Conservation (phyloP, 306 rosid species). For the Citrullus mucosospermus region DNA sequence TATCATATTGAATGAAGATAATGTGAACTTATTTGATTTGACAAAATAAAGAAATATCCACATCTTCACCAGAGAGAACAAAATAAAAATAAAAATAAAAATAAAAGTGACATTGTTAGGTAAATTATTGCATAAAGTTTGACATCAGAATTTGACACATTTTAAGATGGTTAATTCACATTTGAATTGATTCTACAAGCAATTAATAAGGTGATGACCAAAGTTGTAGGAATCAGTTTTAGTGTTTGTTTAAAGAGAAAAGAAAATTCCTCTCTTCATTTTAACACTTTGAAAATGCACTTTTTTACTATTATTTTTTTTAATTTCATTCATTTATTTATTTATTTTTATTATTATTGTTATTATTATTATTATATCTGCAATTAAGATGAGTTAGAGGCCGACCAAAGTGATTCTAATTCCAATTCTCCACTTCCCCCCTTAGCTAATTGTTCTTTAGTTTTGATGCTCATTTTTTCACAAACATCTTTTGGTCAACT, state of each 20-base stretch:
- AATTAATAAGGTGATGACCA: background rate
- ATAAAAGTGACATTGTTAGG: background rate
- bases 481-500: slow-evolving; percentile 11
- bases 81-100: too few species aligned
- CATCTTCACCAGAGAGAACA: background rate
- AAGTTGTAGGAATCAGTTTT: background rate
- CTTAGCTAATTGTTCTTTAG: slow-evolving; percentile 7
- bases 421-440: slow-evolving; percentile 57
- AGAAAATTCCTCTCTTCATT: slow-evolving; percentile 28
- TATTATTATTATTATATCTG: too few species aligned
- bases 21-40: background rate
- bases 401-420: slow-evolving; percentile 91
- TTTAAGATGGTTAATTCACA: background rate
- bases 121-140: background rate
- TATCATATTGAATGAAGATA: background rate
- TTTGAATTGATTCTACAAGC: background rate
- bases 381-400: slow-evolving; percentile 38
- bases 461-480: slow-evolving; percentile 23
- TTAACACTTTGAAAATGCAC: slow-evolving; percentile 30
- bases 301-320: background rate
- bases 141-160: background rate
- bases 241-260: background rate
- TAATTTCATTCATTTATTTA: background rate
- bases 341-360: too few species aligned
- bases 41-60: background rate